Percentiles rank a stretch among this genome's conserved stretches.
Evolutionary conservation across 805 yeast genomes (phyloP).

Genomic region (Candida railenensis): DNA sequence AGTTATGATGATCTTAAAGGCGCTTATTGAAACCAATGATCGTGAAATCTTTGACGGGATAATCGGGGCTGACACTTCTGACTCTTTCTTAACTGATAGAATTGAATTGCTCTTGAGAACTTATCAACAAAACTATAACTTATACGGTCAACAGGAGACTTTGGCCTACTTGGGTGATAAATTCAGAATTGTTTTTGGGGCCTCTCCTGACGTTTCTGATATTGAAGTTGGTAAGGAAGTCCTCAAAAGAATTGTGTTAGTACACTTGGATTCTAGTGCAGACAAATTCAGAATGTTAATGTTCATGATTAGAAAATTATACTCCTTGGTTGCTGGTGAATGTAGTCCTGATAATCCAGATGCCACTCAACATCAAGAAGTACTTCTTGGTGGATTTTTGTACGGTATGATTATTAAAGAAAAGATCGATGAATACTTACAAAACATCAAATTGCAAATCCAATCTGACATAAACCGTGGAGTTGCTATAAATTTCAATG

Average conservation of each 20-base stretch:
- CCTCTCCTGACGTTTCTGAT: slow-evolving; percentile 85
- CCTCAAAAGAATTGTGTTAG: slow-evolving; percentile 79
- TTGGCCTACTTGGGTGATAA: slow-evolving; percentile 93
- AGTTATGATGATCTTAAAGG: slow-evolving; percentile 87
- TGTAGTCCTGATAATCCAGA: slow-evolving; percentile 98
- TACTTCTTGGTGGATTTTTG: slow-evolving; percentile 89
- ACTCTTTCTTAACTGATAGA: slow-evolving; percentile 97
- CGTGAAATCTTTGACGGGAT: slow-evolving; percentile 95
- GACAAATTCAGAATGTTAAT: slow-evolving; percentile 87
- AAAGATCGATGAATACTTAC: slow-evolving; percentile 90
- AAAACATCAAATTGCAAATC: slow-evolving; percentile 68
- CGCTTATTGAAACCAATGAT: slow-evolving; percentile 86
- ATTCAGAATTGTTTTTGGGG: slow-evolving; percentile 89
- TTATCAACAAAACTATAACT: slow-evolving; percentile 69
- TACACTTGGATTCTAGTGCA: slow-evolving; percentile 60
- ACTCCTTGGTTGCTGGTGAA: slow-evolving; percentile 94
- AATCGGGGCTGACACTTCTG: slow-evolving; percentile 80
- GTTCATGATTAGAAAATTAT: slow-evolving; percentile 94
- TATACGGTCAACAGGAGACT: slow-evolving; percentile 83
- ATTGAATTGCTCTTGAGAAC: slow-evolving; percentile 87
- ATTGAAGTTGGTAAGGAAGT: slow-evolving; percentile 88
- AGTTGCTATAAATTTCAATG: slow-evolving; percentile 76
- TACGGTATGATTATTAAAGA: slow-evolving; percentile 97
- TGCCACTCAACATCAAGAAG: slow-evolving; percentile 98
- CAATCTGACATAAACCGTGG: slow-evolving; percentile 81